Evolutionary conservation across 1,284 basidiomycete species (phyloP), one percentile per base, ranked within the genome.

Genomic region (Somion occarium): DNA sequence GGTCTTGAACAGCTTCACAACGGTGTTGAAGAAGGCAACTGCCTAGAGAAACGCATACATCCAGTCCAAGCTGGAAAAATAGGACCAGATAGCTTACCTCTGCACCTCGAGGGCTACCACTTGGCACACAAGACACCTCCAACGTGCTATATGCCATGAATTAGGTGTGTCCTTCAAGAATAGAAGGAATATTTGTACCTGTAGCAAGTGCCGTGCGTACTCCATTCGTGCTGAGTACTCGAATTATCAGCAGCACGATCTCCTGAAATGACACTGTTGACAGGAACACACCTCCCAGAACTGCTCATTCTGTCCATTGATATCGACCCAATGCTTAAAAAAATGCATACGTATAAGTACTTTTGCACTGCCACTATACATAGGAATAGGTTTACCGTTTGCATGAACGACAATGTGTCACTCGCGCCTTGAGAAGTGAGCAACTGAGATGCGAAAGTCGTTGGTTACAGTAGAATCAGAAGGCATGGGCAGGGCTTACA

Each of bases 191-290:
- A 5, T n/a, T 3, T 37, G 38, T 56, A 80, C 80, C 80, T 83
- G 65, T 78, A 79, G 65, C 88, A 90, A 1, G 88, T 90, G n/a
- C 88, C 88, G 60, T 91, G 88, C 20, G 70, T 79, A 24, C 69
- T 57, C 86, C 84, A 88, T 65, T 87, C 85, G 55, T 88, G 85
- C 80, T 65, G 43, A 20, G 51, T 47, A 46, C 54, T 41, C 15
- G 15, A 34, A 34, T 7, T 7, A 34, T 34, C 30, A 34, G 4
- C 53, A 54, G 52, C 38, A 37, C 23, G 38, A 48, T 20, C n/a
- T 18, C 12, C 7, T 26, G 30, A 4, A 27, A 42, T n/a, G 37
- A 5, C 34, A 25, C 38, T 38, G 46, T 48, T 12, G 27, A 3
- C 19, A 5, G 12, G 1, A 38, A 55, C 77, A 26, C 56, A 84